Base-by-base conservation (phyloP, 1,284 basidiomycete genomes). In the Rhodotorula sp. region DNA sequence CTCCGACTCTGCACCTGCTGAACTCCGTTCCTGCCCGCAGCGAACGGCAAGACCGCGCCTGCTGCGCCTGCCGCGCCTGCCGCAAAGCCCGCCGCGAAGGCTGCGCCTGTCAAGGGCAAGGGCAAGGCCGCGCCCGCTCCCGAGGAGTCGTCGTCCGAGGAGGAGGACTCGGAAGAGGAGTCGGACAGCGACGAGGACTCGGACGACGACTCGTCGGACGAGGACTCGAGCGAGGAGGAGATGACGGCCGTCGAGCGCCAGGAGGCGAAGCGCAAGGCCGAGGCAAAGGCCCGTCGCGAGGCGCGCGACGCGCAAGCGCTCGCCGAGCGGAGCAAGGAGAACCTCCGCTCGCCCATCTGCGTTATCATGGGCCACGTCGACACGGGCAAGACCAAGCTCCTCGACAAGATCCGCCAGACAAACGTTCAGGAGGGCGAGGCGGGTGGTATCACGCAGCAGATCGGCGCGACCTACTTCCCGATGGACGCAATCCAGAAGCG, bases 381-480 rank as follows among this genome's bases (percentile, higher is more conserved):
- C 86, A 99, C 96, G 8, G 97, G 97, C 77, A 99, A 99, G 85
- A 99, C 97, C 55, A 99, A 98, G 83, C 84, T 99, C 61, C 84
- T 99, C 76, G 97, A 99, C 83, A 99, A 99, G 87, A 98, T 99
- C 81, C 94, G 97, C 79, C 96, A 99, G 90, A 99, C 96, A 15
- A 98, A 98, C 79, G 97, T 99, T 29, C 96, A 99, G 85, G 96
- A 97, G 82, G 97, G 97, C 71, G 97, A 99, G 87, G 97, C 97
- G 3, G 97, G 97, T 81, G 97, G 97, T 85, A 99, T 99, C 82
- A 99, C 97, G 0, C 97, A 99, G 83, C 97, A 99, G 82, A 99
- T 99, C 78, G 97, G 97, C 86, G 97, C 97, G n/a, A 99, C 97
- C 0, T 99, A 97, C 86, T 99, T 99, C 89, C 97, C 97, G 60